phyloP scores from a whole-genome alignment of 23 red algal genomes.

The Pyropia haitanensis region DNA sequence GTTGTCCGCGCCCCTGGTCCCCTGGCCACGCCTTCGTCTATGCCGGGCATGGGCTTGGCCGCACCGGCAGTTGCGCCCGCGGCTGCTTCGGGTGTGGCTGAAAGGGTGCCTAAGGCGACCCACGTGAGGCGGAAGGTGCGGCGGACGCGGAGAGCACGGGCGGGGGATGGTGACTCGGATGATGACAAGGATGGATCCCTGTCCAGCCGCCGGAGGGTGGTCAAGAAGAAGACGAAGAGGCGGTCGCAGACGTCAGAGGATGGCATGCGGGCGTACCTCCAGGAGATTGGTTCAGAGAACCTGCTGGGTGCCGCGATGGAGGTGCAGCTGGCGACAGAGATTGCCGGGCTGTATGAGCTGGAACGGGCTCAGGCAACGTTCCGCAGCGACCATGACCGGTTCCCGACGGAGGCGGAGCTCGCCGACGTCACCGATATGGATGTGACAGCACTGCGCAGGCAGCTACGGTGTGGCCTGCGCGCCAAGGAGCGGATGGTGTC shows the following conservation, averaged over 20 bases:
- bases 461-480: conserved; percentile 33
- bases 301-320: conserved; percentile 62
- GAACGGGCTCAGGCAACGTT: conserved; percentile 40
- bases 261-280: conserved; percentile 35
- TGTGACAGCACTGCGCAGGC: conserved; percentile 4
- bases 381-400: conserved; percentile 7
- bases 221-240: no score
- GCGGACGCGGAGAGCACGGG: no score
- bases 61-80: no score
- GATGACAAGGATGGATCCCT: no score
- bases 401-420: conserved; percentile 55
- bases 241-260: conserved; percentile 19
- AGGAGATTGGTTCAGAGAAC: conserved; percentile 69
- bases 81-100: no score
- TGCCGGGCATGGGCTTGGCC: no score
- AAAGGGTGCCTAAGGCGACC: no score
- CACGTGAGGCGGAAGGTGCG: no score
- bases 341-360: conserved; percentile 29
- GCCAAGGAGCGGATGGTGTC: conserved; percentile 93
- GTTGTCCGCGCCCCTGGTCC: no score
- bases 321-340: conserved; percentile 41
- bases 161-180: no score
- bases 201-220: no score
- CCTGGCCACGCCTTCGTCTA: no score
- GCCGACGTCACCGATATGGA: conserved; percentile 39